Conservation (phyloP, 148 eudicot species). For the Arctostaphylos glauca region DNA sequence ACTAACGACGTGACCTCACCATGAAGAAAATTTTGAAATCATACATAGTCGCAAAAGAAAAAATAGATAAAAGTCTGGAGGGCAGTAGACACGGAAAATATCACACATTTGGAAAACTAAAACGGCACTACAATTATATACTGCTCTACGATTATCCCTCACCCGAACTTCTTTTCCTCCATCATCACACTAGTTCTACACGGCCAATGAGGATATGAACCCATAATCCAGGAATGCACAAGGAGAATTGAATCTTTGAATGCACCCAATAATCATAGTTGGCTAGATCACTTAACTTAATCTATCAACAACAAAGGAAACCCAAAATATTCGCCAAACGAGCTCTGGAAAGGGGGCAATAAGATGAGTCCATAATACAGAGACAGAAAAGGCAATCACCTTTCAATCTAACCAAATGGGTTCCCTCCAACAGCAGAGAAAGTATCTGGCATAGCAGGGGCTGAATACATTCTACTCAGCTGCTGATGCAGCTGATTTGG, state of each 20-base stretch:
- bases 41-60: not conserved
- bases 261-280: constrained; percentile 7
- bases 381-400: not conserved
- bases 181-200: constrained; percentile 10
- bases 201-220: constrained; percentile 13
- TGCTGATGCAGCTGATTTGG: constrained; percentile 38
- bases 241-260: not conserved
- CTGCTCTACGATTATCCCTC: constrained; percentile 10
- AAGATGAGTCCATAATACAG: constrained; percentile 13
- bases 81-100: not conserved
- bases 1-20: not conserved
- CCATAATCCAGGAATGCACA: not conserved
- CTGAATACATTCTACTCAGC: constrained; percentile 36
- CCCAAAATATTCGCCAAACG: constrained; percentile 19
- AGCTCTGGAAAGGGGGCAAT: constrained; percentile 11
- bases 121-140: not conserved
- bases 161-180: not conserved
- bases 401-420: constrained; percentile 66
- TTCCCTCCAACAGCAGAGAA: constrained; percentile 65
- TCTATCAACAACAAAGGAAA: constrained; percentile 19
- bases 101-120: not conserved
- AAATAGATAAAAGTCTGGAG: constrained; percentile 1
- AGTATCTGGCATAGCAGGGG: constrained; percentile 42
- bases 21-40: constrained; percentile 8
- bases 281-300: constrained; percentile 17